Conservation (phyloP, 129 eudicot species). For the Cynara cardunculus region DNA sequence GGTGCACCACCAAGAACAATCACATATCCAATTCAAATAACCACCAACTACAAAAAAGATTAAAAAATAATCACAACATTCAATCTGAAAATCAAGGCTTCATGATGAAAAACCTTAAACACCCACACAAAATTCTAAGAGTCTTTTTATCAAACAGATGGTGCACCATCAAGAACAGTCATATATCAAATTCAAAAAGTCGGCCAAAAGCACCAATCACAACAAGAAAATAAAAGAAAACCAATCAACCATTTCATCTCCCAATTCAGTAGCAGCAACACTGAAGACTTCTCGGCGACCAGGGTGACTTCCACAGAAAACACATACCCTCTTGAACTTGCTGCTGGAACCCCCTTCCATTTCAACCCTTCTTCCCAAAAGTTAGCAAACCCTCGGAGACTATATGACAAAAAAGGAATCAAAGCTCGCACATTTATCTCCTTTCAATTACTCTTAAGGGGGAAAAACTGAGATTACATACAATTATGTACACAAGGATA, state of each 20-base stretch:
- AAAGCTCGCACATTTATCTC: constrained; percentile 24
- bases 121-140: constrained; percentile 2
- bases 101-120: neutral
- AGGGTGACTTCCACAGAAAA: constrained; percentile 89
- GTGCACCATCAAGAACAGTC: constrained; percentile 10
- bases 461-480: constrained; percentile 18
- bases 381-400: constrained; percentile 7
- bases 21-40: constrained; percentile 11
- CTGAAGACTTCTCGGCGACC: constrained; percentile 84
- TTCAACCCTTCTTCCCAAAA: constrained; percentile 13
- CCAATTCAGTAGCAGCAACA: constrained; percentile 85
- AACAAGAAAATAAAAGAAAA: constrained; percentile 1
- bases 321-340: constrained; percentile 77
- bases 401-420: constrained; percentile 18
- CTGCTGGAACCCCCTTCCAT: constrained; percentile 49
- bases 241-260: constrained; percentile 74
- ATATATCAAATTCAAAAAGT: constrained; percentile 4
- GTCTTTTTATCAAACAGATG: constrained; percentile 10
- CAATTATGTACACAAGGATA: neutral
- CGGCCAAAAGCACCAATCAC: neutral
- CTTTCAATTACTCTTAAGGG: neutral
- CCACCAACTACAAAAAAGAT: neutral
- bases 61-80: neutral
- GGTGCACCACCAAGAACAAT: constrained; percentile 7
- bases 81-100: neutral